Percentiles rank a stretch among this genome's conserved stretches.
phyloP scores from a whole-genome alignment of 768 basidiomycete genomes.

The Ramaria sp. region DNA sequence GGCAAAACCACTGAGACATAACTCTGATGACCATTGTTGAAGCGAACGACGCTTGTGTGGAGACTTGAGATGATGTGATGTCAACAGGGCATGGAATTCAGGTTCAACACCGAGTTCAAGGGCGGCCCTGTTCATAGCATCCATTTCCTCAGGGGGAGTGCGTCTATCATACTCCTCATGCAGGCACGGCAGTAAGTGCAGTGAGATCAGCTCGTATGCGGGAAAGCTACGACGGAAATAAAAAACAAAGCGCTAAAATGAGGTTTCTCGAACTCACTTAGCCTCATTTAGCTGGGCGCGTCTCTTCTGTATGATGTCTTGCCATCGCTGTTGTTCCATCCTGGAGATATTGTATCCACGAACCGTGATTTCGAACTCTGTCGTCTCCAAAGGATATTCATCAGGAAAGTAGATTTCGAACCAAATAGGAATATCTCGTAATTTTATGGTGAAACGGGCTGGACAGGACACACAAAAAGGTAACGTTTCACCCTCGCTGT shows the following conservation, averaged over 20 bases:
- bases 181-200: conserved; percentile 46
- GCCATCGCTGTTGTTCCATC: conserved; percentile 41
- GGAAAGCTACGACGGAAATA: conserved; percentile 37
- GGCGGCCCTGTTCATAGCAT: background rate
- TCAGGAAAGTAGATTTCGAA: conserved; percentile 26
- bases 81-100: conserved; percentile 51
- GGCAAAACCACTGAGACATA: conserved; percentile 52
- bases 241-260: conserved; percentile 1
- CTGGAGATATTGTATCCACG: conserved; percentile 39
- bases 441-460: conserved; percentile 26
- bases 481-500: conserved; percentile 17
- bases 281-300: conserved; percentile 23
- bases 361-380: conserved; percentile 18
- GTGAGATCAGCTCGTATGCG: conserved; percentile 46
- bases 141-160: background rate
- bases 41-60: conserved; percentile 50
- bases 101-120: background rate
- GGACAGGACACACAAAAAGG: conserved; percentile 17
- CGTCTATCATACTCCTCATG: conserved; percentile 25
- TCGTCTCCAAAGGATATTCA: conserved; percentile 12
- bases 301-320: conserved; percentile 27
- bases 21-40: conserved; percentile 43
- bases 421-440: conserved; percentile 18
- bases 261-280: conserved; percentile 17
- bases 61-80: conserved; percentile 65